These are phyloP conservation scores for Taiwanofungus camphoratus DNA, from an alignment of 1,284 basidiomycete genomes.

Conservation along the genomic window DNA sequence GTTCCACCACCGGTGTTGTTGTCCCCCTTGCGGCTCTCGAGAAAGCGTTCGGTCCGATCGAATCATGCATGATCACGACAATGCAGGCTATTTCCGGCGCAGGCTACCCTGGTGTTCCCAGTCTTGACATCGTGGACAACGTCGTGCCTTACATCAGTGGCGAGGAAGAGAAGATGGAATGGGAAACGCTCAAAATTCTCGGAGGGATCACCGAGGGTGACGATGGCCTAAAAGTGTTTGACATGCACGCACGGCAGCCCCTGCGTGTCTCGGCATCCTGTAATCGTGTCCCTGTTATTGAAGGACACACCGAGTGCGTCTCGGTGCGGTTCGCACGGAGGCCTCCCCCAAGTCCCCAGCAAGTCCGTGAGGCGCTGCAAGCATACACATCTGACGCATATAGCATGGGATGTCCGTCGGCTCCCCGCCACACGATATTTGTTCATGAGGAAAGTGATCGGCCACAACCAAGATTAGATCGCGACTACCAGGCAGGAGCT, in stretches of 20 bases:
- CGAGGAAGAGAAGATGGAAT: constrained; percentile 99
- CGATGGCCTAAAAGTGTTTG: constrained; percentile 59
- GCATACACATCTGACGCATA: constrained; percentile 79
- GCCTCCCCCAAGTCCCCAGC: constrained; percentile 83
- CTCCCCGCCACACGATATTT: constrained; percentile 82
- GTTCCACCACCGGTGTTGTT: constrained; percentile 93
- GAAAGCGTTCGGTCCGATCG: constrained; percentile 88
- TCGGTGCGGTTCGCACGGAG: constrained; percentile 79
- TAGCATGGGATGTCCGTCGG: constrained; percentile 78
- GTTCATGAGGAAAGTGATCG: constrained; percentile 92
- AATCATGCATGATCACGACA: constrained; percentile 87
- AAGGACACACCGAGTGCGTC: constrained; percentile 91
- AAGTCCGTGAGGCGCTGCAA: constrained; percentile 79
- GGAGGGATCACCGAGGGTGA: constrained; percentile 67
- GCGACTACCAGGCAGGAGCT: constrained; percentile 88
- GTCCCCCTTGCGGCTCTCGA: constrained; percentile 93
- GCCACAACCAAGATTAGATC: constrained; percentile 91
- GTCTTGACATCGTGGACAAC: constrained; percentile 94
- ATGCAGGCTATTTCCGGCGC: constrained; percentile 98
- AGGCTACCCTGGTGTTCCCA: constrained; percentile 92
- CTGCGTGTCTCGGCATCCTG: constrained; percentile 80
- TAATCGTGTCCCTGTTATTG: constrained; percentile 62
- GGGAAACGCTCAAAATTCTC: constrained; percentile 97
- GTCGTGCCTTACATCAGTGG: constrained; percentile 92
- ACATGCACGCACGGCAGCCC: constrained; percentile 78